Base-by-base conservation (phyloP, 2,329 filamentous ascomycete species). In the Coleophoma crateriformis region DNA sequence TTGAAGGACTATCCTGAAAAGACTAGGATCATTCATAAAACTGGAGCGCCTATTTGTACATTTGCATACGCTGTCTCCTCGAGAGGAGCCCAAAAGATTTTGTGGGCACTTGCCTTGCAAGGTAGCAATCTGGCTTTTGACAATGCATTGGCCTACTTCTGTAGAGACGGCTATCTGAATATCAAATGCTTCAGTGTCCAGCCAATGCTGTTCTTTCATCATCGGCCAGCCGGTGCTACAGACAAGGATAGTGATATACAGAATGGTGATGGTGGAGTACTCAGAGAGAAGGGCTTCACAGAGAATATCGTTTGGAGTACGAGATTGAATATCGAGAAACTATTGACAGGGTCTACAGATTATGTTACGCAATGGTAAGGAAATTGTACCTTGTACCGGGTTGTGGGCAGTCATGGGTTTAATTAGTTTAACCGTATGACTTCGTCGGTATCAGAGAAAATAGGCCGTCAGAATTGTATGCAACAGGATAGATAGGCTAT, bases 31-130 rank as follows among this genome's bases (percentile, higher is more conserved):
- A 57, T 67, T 7, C 63, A 65, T 48, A 53, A 55, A 32, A 58
- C 60, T 6, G 53, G 54, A 0, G 55, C 56, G 7, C 60, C 59
- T 2, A 57, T 64, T 27, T 69, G 66, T 50, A 59, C 61, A 4
- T 66, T 66, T 50, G 59, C 64, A 2, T 69, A 69, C 42, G 67
- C 61, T 2, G 53, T 70, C 13, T 64, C 64, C 1, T 57, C 55
- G 12, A 50, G 51, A 10, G 56, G 57, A 17, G 56, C 57, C 6
- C 76, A 81, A 59, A 84, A 84, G 65, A 79, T 84, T 22, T 75
- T 80, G 51, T 82, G 79, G 67, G 79, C 82, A 55, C 71, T 83
- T 10, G 80, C 78, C 47, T 40, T 54, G 14, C 61, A 65, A 47
- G 58, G 58, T 11, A 52, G 61, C 1, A 51, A 50, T 2, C 59